Conservation (phyloP, 2,329 filamentous ascomycete genomes). For the Ophiostoma australiae region DNA sequence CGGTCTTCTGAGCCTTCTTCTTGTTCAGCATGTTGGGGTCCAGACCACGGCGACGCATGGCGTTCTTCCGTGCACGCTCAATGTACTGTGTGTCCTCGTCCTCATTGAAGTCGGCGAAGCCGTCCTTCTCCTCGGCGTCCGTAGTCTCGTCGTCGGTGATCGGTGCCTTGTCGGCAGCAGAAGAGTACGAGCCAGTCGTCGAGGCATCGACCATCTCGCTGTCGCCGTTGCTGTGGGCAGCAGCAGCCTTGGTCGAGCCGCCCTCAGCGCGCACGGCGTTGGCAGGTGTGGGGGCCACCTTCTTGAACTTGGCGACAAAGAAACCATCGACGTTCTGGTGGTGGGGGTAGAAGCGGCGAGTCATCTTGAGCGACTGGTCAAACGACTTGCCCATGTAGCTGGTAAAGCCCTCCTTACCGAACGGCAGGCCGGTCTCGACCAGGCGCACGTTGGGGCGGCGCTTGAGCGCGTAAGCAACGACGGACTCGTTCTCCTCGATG, state of each 20-base stretch:
- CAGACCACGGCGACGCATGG: conserved; percentile 67
- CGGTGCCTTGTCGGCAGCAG: conserved; percentile 60
- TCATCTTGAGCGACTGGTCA: conserved; percentile 75
- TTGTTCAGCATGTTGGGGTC: conserved; percentile 58
- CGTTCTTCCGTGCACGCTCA: conserved; percentile 65
- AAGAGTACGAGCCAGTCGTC: conserved; percentile 31
- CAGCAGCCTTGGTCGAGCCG: conserved; percentile 24
- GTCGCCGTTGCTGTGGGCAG: conserved; percentile 24
- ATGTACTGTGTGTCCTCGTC: conserved; percentile 68
- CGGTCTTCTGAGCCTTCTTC: conserved; percentile 26
- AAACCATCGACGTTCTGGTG: conserved; percentile 78
- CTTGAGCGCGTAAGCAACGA: conserved; percentile 87
- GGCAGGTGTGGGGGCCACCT: conserved; percentile 70
- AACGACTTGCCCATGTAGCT: conserved; percentile 89
- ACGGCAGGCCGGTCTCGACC: conserved; percentile 83
- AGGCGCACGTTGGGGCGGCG: conserved; percentile 91
- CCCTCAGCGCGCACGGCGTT: conserved; percentile 42
- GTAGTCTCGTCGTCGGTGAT: conserved; percentile 48
- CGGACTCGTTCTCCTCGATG: conserved; percentile 62
- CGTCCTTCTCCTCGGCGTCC: conserved; percentile 32
- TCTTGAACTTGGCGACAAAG: conserved; percentile 97
- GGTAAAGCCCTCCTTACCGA: conserved; percentile 89
- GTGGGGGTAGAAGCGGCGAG: conserved; percentile 83
- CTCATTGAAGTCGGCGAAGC: conserved; percentile 70
- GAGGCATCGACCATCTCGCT: conserved; percentile 39